A percentile compares a stretch with the other conserved stretches of the same genome.
Conservation (phyloP, 2,329 filamentous ascomycete genomes). For the Ophiosphaerella korrae region DNA sequence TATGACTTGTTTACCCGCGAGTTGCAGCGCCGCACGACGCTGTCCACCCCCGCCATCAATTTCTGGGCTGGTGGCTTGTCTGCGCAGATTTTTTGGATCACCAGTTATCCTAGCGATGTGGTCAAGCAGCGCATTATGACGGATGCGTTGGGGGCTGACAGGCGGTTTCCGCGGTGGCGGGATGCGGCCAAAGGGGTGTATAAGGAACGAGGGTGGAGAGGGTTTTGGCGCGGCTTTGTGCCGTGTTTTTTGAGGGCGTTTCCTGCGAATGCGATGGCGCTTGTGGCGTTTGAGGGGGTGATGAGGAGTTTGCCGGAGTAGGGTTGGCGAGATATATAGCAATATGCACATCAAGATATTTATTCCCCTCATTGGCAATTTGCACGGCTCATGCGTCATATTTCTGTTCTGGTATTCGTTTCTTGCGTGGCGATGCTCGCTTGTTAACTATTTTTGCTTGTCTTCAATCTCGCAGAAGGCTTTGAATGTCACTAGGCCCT, state of each 20-base stretch:
- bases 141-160: conserved; percentile 71
- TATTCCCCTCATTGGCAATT: too few species aligned
- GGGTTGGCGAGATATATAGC: background rate
- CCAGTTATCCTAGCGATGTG: conserved; percentile 88
- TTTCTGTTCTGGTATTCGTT: background rate
- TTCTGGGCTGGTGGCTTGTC: conserved; percentile 96
- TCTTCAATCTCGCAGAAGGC: conserved; percentile 81
- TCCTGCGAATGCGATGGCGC: conserved; percentile 90
- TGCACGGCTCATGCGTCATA: background rate
- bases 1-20: conserved; percentile 82
- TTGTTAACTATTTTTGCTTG: conserved; percentile 34
- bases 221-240: conserved; percentile 90
- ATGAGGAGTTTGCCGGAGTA: conserved; percentile 64
- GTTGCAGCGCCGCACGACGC: conserved; percentile 67
- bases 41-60: conserved; percentile 82
- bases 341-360: too few species aligned
- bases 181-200: conserved; percentile 80
- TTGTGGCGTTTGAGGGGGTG: conserved; percentile 91
- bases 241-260: conserved; percentile 94
- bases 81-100: conserved; percentile 94
- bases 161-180: conserved; percentile 75
- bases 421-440: background rate
- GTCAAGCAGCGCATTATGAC: conserved; percentile 98
- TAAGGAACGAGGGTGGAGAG: conserved; percentile 73
- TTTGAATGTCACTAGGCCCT: conserved; percentile 86